Conservation (phyloP, 257 asterid species). For the Capsicum pubescens region DNA sequence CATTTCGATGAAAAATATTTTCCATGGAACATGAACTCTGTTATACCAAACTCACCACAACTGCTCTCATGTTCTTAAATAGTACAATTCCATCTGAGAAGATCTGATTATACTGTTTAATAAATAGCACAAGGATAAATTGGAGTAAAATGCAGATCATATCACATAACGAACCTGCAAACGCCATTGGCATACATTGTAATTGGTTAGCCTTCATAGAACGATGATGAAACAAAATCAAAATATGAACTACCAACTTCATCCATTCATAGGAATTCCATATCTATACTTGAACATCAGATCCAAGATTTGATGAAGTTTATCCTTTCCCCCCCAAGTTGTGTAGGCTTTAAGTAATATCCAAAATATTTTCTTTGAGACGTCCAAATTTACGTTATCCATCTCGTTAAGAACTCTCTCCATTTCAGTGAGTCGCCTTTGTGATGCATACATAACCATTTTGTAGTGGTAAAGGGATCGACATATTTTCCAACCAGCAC, state of each 20-base stretch:
- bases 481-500: constrained; percentile 75
- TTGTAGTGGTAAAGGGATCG: constrained; percentile 81
- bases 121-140: not conserved
- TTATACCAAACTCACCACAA: too few relatives aligned
- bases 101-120: constrained; percentile 29
- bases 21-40: too few relatives aligned
- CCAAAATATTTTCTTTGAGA: constrained; percentile 64
- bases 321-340: constrained; percentile 53
- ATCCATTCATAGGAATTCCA: constrained; percentile 40
- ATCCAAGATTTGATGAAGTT: constrained; percentile 68
- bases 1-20: too few relatives aligned
- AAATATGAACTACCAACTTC: constrained; percentile 29
- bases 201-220: not conserved
- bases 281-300: constrained; percentile 73
- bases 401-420: constrained; percentile 79
- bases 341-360: constrained; percentile 61
- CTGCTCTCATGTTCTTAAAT: too few relatives aligned
- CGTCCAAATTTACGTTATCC: constrained; percentile 56
- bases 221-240: not conserved
- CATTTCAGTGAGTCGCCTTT: constrained; percentile 81
- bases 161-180: constrained; percentile 60
- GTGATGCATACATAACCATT: constrained; percentile 77
- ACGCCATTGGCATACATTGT: constrained; percentile 81
- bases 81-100: constrained; percentile 67
- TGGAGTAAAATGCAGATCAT: constrained; percentile 26